A percentile compares a stretch with the other conserved stretches of the same genome.
phyloP scores from a whole-genome alignment of 108 stramenopile species.

The Schizochytrium sp. region DNA sequence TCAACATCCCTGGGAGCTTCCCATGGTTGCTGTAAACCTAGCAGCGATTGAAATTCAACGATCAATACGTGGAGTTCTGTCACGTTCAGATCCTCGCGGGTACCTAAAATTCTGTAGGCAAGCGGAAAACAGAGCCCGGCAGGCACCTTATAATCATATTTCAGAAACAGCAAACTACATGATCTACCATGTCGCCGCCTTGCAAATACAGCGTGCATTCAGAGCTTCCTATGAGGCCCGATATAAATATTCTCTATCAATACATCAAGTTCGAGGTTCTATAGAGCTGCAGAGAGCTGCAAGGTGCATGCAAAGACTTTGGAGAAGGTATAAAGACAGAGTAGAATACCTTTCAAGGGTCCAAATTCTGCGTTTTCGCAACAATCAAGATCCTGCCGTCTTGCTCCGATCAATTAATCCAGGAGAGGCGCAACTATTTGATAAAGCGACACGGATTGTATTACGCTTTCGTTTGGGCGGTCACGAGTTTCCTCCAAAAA shows the following conservation, averaged over 20 bases:
- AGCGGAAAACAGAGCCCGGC: not conserved
- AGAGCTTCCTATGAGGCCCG: not conserved
- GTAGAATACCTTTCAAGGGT: not conserved
- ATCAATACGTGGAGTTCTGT: not conserved
- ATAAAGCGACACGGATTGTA: constrained; percentile 69
- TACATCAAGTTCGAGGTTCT: no score
- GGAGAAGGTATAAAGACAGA: not conserved
- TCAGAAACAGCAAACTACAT: not conserved
- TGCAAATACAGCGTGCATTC: constrained; percentile 48
- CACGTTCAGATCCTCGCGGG: not conserved
- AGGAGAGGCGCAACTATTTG: constrained; percentile 71
- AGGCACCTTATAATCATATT: not conserved
- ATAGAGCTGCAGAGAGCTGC: not conserved
- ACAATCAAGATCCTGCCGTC: constrained; percentile 62
- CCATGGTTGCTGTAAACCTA: constrained; percentile 36
- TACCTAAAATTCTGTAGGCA: no score
- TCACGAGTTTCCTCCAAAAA: constrained; percentile 71
- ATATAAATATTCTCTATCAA: not conserved
- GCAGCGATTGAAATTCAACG: constrained; percentile 31
- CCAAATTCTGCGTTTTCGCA: constrained; percentile 56
- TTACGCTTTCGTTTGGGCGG: constrained; percentile 76
- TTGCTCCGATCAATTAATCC: constrained; percentile 73
- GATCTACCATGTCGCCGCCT: constrained; percentile 57
- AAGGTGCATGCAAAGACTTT: not conserved
- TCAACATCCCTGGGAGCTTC: constrained; percentile 25